phyloP scores from a whole-genome alignment of 805 yeast genomes.

The Starmerella tilneyi region DNA sequence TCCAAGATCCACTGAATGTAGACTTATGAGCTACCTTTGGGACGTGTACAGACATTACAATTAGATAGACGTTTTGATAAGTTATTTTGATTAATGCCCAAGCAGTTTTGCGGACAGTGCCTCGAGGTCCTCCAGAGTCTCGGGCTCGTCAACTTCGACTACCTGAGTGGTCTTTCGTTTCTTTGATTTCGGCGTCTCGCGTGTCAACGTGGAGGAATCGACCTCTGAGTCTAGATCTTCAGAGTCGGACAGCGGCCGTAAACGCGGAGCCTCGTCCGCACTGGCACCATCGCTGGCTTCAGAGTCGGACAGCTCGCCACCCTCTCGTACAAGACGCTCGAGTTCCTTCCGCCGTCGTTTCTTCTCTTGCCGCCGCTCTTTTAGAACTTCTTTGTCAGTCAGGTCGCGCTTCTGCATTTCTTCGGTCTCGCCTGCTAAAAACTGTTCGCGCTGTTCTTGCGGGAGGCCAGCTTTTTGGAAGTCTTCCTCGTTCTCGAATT shows the following conservation, averaged over 20 bases:
- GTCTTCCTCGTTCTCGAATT: conserved; percentile 79
- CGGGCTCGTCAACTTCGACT: conserved; percentile 76
- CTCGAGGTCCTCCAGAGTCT: conserved; percentile 87
- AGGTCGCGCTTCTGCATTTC: conserved; percentile 63
- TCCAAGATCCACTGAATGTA: neutral
- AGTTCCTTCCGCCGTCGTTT: conserved; percentile 78
- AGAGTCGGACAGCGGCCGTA: conserved; percentile 10
- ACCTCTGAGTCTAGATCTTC: conserved; percentile 2
- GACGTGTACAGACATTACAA: neutral
- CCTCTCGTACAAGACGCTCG: conserved; percentile 45
- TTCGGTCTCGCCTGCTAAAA: conserved; percentile 53
- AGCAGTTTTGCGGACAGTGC: conserved; percentile 36
- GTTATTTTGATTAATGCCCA: conserved; percentile 11
- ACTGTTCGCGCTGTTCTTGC: conserved; percentile 53
- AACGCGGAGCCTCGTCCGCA: conserved; percentile 12
- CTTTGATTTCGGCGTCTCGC: conserved; percentile 25
- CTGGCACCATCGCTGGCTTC: conserved; percentile 14
- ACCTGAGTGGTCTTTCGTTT: conserved; percentile 29
- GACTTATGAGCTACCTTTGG: neutral
- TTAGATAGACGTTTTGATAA: neutral
- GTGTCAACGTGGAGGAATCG: no score
- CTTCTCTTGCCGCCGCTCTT: conserved; percentile 72
- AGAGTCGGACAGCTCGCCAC: conserved; percentile 28
- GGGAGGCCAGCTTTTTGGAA: conserved; percentile 66
- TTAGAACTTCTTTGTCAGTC: conserved; percentile 68